A percentile compares a stretch with the other conserved stretches of the same genome.
phyloP scores from a whole-genome alignment of 1,284 basidiomycete genomes.

The Puccinia coronata region DNA sequence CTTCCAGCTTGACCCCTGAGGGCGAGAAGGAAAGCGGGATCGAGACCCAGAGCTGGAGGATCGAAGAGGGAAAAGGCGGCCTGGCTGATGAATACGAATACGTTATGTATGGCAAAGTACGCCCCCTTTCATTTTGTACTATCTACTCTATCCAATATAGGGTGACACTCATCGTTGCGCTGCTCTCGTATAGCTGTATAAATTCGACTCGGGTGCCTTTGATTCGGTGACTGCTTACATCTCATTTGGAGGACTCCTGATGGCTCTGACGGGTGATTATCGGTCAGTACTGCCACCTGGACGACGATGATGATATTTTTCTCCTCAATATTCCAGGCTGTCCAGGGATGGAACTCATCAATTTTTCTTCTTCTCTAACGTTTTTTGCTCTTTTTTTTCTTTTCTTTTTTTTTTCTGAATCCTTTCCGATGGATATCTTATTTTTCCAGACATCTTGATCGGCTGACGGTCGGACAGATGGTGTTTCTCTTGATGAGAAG shows the following conservation, averaged over 20 bases:
- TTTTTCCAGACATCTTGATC: constrained; percentile 41
- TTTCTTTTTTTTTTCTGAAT: background rate
- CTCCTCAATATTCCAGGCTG: no score
- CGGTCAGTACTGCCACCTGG: no score
- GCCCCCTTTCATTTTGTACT: constrained; percentile 1
- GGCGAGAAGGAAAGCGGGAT: constrained; percentile 65
- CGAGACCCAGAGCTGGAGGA: constrained; percentile 77
- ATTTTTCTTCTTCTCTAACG: no score
- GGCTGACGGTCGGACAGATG: constrained; percentile 43
- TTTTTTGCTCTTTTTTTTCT: no score
- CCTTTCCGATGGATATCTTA: background rate
- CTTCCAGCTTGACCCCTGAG: constrained; percentile 69
- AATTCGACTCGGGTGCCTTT: constrained; percentile 42
- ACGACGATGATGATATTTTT: no score
- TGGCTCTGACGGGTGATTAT: constrained; percentile 90
- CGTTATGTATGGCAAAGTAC: constrained; percentile 97
- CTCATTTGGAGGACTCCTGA: constrained; percentile 92
- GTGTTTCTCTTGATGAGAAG: constrained; percentile 34
- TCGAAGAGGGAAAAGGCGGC: constrained; percentile 81
- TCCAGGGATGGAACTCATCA: no score
- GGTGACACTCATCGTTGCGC: no score
- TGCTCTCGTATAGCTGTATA: constrained; percentile 22
- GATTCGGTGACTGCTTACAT: constrained; percentile 73
- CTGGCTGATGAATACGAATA: constrained; percentile 97
- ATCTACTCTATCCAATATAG: background rate